These are phyloP conservation scores for Suhomyces sp. DNA, from an alignment of 805 yeast species.

Conservation along the genomic window DNA sequence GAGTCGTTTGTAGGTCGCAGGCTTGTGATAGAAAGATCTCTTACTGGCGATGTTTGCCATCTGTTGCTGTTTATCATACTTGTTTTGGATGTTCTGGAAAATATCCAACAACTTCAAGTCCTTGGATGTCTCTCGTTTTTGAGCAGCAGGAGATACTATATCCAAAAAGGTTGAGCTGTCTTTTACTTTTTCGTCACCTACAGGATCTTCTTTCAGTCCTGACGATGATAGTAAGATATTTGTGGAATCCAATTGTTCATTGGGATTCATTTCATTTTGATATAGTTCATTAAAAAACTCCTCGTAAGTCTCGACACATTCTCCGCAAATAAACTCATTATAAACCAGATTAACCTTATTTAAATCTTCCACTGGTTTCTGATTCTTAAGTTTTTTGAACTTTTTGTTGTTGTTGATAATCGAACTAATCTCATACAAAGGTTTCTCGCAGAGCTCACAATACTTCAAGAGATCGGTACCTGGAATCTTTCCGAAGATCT, in stretches of 20 bases:
- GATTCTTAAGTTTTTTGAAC: slow-evolving; percentile 7
- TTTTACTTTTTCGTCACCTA: slow-evolving; percentile 11
- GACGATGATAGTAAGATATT: too few species aligned
- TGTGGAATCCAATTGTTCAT: neutral
- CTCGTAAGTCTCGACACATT: slow-evolving; percentile 60
- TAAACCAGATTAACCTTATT: slow-evolving; percentile 24
- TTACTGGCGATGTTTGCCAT: slow-evolving; percentile 4
- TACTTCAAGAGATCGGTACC: slow-evolving; percentile 42
- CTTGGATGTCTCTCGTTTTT: neutral
- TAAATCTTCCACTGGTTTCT: neutral
- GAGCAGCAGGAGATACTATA: neutral
- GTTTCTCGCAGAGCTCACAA: slow-evolving; percentile 71
- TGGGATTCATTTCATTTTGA: slow-evolving; percentile 12
- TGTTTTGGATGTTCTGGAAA: slow-evolving; percentile 18
- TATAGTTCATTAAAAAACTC: slow-evolving; percentile 44
- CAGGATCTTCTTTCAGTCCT: neutral
- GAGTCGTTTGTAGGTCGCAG: slow-evolving; percentile 10
- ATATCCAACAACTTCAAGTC: slow-evolving; percentile 17
- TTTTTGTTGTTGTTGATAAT: slow-evolving; percentile 25
- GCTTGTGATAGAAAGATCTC: slow-evolving; percentile 12
- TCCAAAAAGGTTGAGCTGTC: slow-evolving; percentile 1
- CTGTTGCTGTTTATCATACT: slow-evolving; percentile 16
- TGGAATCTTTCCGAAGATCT: slow-evolving; percentile 39
- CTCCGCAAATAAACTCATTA: slow-evolving; percentile 61
- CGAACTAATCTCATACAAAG: slow-evolving; percentile 61